Evolutionary conservation across 441 rosid species (phyloP).

Genomic region (Adansonia rubrostipa): DNA sequence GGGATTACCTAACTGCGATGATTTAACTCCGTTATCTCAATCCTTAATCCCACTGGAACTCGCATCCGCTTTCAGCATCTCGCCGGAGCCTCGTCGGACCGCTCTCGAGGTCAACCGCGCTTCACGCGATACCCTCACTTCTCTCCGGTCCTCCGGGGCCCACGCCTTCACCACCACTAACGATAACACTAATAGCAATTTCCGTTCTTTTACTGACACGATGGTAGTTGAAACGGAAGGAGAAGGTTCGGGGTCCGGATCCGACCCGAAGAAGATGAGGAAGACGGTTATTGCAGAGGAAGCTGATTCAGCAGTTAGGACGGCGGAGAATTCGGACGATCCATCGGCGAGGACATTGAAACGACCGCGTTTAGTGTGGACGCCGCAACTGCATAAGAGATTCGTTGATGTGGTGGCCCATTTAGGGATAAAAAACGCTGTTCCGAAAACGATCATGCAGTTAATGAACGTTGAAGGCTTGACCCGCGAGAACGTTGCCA

Average conservation of each 20-base stretch:
- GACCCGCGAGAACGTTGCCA: conserved; percentile 94
- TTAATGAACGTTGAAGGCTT: conserved; percentile 96
- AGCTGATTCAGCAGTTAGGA: conserved; percentile 53
- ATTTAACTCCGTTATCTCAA: conserved; percentile 78
- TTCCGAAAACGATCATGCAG: conserved; percentile 98
- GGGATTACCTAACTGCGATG: conserved; percentile 74
- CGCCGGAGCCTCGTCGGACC: conserved; percentile 65
- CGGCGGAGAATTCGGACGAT: conserved; percentile 53
- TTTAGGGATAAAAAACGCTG: conserved; percentile 90
- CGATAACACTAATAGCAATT: conserved; percentile 35
- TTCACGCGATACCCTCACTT: conserved; percentile 64
- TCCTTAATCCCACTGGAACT: conserved; percentile 71
- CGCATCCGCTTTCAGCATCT: conserved; percentile 83
- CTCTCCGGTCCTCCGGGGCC: conserved; percentile 45
- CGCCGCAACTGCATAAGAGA: conserved; percentile 96
- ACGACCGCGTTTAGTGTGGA: conserved; percentile 92
- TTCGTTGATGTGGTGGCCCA: conserved; percentile 94
- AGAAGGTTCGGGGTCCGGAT: conserved; percentile 48
- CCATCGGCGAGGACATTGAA: conserved; percentile 60
- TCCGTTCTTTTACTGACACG: conserved; percentile 45
- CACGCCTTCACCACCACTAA: conserved; percentile 35
- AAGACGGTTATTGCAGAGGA: conserved; percentile 60
- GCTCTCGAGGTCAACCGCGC: conserved; percentile 70
- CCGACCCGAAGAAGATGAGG: conserved; percentile 62
- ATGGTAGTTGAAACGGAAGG: conserved; percentile 43